These are phyloP conservation scores for Diaporthe sp. DNA, from an alignment of 2,329 filamentous ascomycete species.

Conservation along the genomic window DNA sequence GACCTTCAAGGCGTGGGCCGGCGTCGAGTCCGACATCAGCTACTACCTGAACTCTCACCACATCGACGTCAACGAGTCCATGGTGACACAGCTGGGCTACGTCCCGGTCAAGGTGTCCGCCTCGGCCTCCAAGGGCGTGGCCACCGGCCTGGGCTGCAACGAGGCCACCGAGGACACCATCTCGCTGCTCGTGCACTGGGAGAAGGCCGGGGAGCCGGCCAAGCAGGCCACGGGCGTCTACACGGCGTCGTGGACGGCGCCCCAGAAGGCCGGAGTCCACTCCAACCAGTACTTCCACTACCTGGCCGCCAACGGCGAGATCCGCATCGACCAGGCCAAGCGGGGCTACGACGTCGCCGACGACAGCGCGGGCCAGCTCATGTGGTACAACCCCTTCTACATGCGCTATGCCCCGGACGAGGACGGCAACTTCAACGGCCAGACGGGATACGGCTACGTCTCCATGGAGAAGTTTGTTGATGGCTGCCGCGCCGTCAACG, in stretches of 20 bases:
- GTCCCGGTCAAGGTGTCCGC: conserved; percentile 84
- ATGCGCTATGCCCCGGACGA: conserved; percentile 96
- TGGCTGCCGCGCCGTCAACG: conserved; percentile 82
- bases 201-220: conserved; percentile 74
- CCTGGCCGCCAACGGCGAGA: conserved; percentile 85
- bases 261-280: conserved; percentile 93
- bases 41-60: conserved; percentile 98
- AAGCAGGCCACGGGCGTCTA: conserved; percentile 90
- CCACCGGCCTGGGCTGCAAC: conserved; percentile 82
- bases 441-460: conserved; percentile 92
- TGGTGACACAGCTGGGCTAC: conserved; percentile 82
- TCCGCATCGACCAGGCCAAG: conserved; percentile 93
- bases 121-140: conserved; percentile 82
- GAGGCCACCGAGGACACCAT: conserved; percentile 92
- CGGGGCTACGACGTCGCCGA: conserved; percentile 95
- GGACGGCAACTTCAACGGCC: conserved; percentile 92
- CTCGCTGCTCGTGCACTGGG: conserved; percentile 90
- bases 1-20: conserved; percentile 96
- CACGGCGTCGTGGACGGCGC: conserved; percentile 94
- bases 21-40: conserved; percentile 90
- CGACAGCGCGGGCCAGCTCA: conserved; percentile 76
- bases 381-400: conserved; percentile 96
- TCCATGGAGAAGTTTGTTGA: conserved; percentile 98
- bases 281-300: conserved; percentile 98
- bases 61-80: conserved; percentile 91